Evolutionary conservation across 2,329 filamentous ascomycete species (phyloP), one percentile per base, ranked within the genome.

Genomic region (Arthrobotrys entomopaga): DNA sequence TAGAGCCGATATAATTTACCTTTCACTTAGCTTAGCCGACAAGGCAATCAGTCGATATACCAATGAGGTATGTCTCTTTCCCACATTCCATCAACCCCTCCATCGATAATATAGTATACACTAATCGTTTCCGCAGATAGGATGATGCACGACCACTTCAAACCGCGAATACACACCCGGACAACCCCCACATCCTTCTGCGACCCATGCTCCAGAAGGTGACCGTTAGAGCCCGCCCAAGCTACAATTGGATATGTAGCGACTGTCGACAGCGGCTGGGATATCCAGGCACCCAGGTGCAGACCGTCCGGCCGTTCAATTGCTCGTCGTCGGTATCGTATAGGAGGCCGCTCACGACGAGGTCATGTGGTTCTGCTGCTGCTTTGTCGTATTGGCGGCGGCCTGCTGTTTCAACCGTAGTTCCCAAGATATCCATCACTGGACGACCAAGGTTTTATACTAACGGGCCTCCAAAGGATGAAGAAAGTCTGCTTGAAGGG

Each of bases 201-300:
- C 61, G 57, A 65, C 57, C 24, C 69, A 73, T 73, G 69, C 63
- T 73, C 49, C 69, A 66, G 49, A 73, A 73, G 63, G 61, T 73
- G 48, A 64, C 69, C 29, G 22, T 56, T 7, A 63, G 53, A 63
- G 69, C 69, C 63, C 69, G 69, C 69, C 69, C 49, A 60, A 63
- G 69, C 69, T 73, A 66, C 61, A 56, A 60, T 63, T 73, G 69
- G 69, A 63, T 73, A 73, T 73, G 69, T 66, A 73, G 69, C 61
- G 69, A 73, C 52, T 73, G 69, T 46, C 61, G 58, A 53, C 65
- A 60, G 19, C 50, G 60, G 59, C 60, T 72, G 26, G 60, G 54
- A 20, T 54, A 64, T 26, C 40, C 43, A 19, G 42, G 48, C 48
- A 29, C 49, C 50, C 66, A 52, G 34, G 43, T 46, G 56, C 57